phyloP scores from a whole-genome alignment of 2,329 filamentous ascomycete species.

The Monosporascus sp. region DNA sequence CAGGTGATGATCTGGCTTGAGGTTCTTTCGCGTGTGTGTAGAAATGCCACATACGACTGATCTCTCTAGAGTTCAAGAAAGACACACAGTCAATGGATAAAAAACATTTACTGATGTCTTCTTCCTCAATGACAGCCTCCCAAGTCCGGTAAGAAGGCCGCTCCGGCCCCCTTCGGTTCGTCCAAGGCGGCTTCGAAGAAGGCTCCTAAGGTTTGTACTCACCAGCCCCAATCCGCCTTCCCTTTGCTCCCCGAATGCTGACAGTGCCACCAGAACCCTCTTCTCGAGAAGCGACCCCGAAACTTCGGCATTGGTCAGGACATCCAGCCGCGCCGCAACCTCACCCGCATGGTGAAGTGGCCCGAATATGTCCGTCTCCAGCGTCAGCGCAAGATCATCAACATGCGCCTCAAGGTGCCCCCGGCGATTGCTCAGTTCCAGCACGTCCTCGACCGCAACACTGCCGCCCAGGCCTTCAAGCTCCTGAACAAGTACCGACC shows the following conservation, averaged over 20 bases:
- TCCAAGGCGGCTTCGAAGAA: conserved; percentile 91
- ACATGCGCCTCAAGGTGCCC: conserved; percentile 97
- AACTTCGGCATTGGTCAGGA: conserved; percentile 99
- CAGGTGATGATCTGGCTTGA: conserved; percentile 64
- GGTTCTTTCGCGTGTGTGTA: conserved; percentile 37
- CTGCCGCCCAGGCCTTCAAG: conserved; percentile 96
- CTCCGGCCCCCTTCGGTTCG: conserved; percentile 92
- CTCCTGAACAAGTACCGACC: conserved; percentile 99
- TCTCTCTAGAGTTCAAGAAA: conserved; percentile 94
- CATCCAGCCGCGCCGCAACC: conserved; percentile 93
- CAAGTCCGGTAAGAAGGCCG: conserved; percentile 97
- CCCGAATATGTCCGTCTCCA: conserved; percentile 98
- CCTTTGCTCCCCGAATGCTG: conserved; percentile 10
- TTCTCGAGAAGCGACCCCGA: conserved; percentile 94
- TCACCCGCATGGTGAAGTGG: conserved; percentile 99
- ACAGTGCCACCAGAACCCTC: conserved; percentile 70
- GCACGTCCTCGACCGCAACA: conserved; percentile 94
- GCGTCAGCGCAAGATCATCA: conserved; percentile 90
- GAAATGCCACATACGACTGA: conserved; percentile 46
- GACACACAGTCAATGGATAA: conserved; percentile 59
- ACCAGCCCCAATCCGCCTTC: conserved; percentile 1
- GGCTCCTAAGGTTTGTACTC: conserved; percentile 78
- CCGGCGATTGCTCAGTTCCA: conserved; percentile 97
- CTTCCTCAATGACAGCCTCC: conserved; percentile 99
- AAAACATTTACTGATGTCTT: conserved; percentile 91